Base-by-base conservation (phyloP, 805 yeast genomes). In the Hanseniaspora thailandica region DNA sequence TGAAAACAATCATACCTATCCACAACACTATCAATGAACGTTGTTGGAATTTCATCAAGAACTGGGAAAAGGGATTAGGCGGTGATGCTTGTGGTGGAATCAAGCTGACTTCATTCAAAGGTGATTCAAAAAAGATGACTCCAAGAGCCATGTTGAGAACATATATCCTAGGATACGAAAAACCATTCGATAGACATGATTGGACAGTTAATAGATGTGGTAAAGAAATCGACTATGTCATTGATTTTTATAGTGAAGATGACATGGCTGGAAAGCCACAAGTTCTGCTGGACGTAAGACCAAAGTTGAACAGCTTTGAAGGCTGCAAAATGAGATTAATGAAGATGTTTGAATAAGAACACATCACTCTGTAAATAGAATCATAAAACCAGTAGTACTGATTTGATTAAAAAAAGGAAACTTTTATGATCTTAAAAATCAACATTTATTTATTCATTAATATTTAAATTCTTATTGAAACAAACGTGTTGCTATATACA, bases 171-270 rank as follows among this genome's bases (percentile, higher is more conserved):
- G 96, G 95, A 0, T 73, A 77, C 55, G 80, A 79, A 47, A 76
- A 76, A 57, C 98, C 98, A 0, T 90, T 90, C 69, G 98, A 90
- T 68, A 76, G 98, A 61, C 98, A 90, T 64, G 98, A 90, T 67
- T 90, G 98, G 98, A 72, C 76, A 6, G 76, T 90, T 10, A 81
- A 84, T 61, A 71, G 97, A 52, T 86, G 96, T 66, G 97, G 97
- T 3, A 75, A 70, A 22, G 75, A 76, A 48, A 76, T 90, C 20
- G 96, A 87, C 47, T 90, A 90, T 61, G 97, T 90, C 43, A 90
- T 90, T 62, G 98, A 90, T 66, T 90, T 88, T 64, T 90, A 90
- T 67, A 61, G 61, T 30, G 64, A 62, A n/a, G 56, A 55, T 22
- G 58, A 59, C 19, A 45, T 33, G 10, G 47, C 60, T 2, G 82